Percentiles rank a stretch among this genome's conserved stretches.
Conservation (phyloP, 202 grass and related monocot species). For the Bolboschoenoplectus hybrid region DNA sequence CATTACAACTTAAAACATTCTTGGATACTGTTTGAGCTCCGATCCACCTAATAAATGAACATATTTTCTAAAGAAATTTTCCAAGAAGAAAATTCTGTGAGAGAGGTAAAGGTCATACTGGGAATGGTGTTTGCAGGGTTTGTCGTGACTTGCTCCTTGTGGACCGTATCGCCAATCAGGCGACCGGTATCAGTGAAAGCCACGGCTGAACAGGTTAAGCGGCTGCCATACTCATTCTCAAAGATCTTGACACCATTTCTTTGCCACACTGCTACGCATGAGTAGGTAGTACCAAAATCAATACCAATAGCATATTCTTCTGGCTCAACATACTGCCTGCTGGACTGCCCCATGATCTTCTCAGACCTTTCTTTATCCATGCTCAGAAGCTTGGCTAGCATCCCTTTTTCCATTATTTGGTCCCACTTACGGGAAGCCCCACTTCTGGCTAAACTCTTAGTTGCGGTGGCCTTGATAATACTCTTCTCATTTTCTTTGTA, state of each 20-base stretch:
- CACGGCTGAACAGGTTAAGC: slow-evolving; percentile 2
- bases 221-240: slow-evolving; percentile 32
- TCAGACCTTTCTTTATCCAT: neutral
- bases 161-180: slow-evolving; percentile 34
- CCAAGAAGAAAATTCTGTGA: neutral
- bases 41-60: neutral
- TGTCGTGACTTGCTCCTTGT: slow-evolving; percentile 34
- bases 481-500: neutral
- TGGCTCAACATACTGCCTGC: neutral
- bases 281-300: slow-evolving; percentile 40
- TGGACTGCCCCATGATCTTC: neutral
- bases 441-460: slow-evolving; percentile 3
- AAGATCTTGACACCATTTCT: slow-evolving; percentile 17
- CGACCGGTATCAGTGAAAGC: slow-evolving; percentile 38
- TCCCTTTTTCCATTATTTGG: neutral
- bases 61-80: neutral
- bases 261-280: slow-evolving; percentile 12
- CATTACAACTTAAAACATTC: neutral
- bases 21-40: neutral
- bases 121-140: slow-evolving; percentile 2
- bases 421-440: neutral
- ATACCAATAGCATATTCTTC: slow-evolving; percentile 33
- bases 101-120: neutral
- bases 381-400: neutral
- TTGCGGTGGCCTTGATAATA: neutral